Percentiles rank a stretch among this genome's conserved stretches.
Evolutionary conservation across 106 monocot species (phyloP).

Genomic region (Narthecium ossifragum): DNA sequence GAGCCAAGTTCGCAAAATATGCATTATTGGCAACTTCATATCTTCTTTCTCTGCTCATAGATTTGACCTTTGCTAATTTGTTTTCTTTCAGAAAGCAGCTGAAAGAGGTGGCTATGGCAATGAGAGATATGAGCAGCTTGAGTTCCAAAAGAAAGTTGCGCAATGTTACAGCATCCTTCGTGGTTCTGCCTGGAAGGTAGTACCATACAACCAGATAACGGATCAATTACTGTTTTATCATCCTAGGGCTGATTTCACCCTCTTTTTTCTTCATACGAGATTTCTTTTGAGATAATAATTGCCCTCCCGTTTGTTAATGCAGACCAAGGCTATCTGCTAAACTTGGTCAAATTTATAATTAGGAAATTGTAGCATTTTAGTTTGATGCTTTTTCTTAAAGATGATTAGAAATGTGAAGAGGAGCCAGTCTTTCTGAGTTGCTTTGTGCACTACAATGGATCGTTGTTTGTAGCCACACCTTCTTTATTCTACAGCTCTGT

Average conservation of each 20-base stretch:
- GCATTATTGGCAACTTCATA: too few species aligned
- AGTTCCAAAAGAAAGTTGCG: slow-evolving; percentile 84
- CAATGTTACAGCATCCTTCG: slow-evolving; percentile 47
- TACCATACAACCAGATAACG: neutral
- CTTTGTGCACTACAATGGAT: too few species aligned
- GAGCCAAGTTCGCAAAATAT: too few species aligned
- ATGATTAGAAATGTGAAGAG: too few species aligned
- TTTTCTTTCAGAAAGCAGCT: slow-evolving; percentile 74
- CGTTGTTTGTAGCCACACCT: too few species aligned
- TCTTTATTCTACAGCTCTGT: too few species aligned
- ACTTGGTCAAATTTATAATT: neutral
- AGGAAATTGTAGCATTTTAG: neutral
- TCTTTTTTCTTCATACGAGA: neutral
- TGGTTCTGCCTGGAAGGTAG: slow-evolving; percentile 82
- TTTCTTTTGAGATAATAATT: neutral
- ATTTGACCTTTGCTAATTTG: too few species aligned
- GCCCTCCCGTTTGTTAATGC: neutral
- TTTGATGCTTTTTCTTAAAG: too few species aligned
- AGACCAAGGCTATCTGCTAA: neutral
- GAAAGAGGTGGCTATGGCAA: slow-evolving; percentile 87
- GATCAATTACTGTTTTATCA: neutral
- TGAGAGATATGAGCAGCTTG: slow-evolving; percentile 87
- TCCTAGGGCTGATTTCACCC: neutral
- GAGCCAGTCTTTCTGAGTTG: too few species aligned
- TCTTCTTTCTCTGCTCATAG: too few species aligned